These are phyloP conservation scores for Gynandropsis gynandra DNA, from an alignment of 345 rosid genomes.

Conservation along the genomic window DNA sequence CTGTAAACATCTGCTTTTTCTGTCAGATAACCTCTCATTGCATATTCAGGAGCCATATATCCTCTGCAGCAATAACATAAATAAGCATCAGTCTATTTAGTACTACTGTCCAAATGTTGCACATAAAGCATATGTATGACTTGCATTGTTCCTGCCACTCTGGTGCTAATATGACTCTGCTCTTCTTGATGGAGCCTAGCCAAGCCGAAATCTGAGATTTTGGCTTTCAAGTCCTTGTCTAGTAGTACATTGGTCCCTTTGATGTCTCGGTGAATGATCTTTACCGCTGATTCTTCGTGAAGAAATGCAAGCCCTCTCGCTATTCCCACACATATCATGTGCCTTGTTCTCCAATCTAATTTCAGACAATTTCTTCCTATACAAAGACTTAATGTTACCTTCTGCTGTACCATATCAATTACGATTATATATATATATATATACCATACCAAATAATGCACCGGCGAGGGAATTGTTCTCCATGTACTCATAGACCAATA, in stretches of 20 bases:
- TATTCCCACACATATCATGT: slow-evolving; percentile 25
- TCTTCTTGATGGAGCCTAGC: slow-evolving; percentile 49
- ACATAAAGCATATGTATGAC: no score
- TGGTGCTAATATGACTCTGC: slow-evolving; percentile 41
- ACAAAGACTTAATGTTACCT: no score
- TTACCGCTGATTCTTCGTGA: slow-evolving; percentile 29
- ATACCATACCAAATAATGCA: slow-evolving; percentile 34
- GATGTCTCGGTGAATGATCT: slow-evolving; percentile 51
- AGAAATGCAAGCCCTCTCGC: slow-evolving; percentile 28
- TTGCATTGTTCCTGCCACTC: slow-evolving; percentile 53
- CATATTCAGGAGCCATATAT: slow-evolving; percentile 59
- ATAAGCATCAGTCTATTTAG: not conserved
- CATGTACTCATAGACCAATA: slow-evolving; percentile 31
- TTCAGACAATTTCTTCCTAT: slow-evolving; percentile 18
- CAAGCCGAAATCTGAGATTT: slow-evolving; percentile 51
- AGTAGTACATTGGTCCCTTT: slow-evolving; percentile 46
- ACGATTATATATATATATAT: no score
- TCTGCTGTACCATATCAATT: no score
- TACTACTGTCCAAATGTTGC: no score
- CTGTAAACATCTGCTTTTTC: slow-evolving; percentile 54
- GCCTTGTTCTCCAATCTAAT: slow-evolving; percentile 28
- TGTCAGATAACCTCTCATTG: slow-evolving; percentile 42
- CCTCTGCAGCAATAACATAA: slow-evolving; percentile 34
- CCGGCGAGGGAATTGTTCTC: slow-evolving; percentile 29
- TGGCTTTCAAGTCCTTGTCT: slow-evolving; percentile 40